phyloP scores from a whole-genome alignment of 2,329 filamentous ascomycete genomes.

The Cladosporium phlei region DNA sequence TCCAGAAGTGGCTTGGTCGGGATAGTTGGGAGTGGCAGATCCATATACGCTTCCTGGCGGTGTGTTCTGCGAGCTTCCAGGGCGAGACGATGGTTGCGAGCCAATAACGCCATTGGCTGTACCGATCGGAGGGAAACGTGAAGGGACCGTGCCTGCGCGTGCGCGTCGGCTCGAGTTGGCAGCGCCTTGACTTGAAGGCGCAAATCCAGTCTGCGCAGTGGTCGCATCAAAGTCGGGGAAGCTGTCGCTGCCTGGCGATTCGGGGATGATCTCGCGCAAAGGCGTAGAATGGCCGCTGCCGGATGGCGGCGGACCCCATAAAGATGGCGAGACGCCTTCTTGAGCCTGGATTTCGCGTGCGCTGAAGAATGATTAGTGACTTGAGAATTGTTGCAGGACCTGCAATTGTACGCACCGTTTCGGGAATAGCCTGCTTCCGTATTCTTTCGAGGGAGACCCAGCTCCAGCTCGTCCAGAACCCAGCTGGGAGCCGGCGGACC shows the following conservation, averaged over 20 bases:
- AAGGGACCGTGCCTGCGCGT: slow-evolving; percentile 92
- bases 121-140: slow-evolving; percentile 77
- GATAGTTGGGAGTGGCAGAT: slow-evolving; percentile 31
- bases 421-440: slow-evolving; percentile 75
- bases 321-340: slow-evolving; percentile 70
- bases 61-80: slow-evolving; percentile 40
- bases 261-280: slow-evolving; percentile 92
- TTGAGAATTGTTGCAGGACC: background rate
- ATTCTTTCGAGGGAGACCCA: slow-evolving; percentile 94
- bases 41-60: slow-evolving; percentile 80
- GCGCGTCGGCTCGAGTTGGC: slow-evolving; percentile 57
- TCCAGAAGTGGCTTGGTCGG: slow-evolving; percentile 38
- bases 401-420: slow-evolving; percentile 71
- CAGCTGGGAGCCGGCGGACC: slow-evolving; percentile 45
- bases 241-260: slow-evolving; percentile 86
- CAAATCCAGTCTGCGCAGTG: slow-evolving; percentile 22
- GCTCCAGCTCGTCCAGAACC: slow-evolving; percentile 69
- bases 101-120: slow-evolving; percentile 48
- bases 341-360: slow-evolving; percentile 96
- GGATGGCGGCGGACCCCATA: slow-evolving; percentile 91
- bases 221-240: slow-evolving; percentile 75
- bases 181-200: slow-evolving; percentile 20
- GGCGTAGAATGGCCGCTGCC: slow-evolving; percentile 96
- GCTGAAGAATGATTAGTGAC: slow-evolving; percentile 44
- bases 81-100: slow-evolving; percentile 42